Evolutionary conservation across 2,329 filamentous ascomycete species (phyloP).

Genomic region (Phyllosticta ampelicida): DNA sequence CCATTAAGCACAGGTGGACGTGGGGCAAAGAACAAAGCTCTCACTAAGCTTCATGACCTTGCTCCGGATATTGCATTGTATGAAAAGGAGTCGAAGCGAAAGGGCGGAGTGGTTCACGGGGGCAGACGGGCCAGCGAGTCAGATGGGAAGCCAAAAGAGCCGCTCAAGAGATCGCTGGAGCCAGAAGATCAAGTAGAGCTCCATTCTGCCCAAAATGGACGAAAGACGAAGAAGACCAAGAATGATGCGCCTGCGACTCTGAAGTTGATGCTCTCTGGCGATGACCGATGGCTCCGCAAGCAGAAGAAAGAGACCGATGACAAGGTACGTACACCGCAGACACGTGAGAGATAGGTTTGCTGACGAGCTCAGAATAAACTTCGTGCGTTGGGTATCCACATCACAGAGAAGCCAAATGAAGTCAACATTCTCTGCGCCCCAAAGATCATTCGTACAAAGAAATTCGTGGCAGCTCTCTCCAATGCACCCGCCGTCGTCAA

Average conservation of each 20-base stretch:
- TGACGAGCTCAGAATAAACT: slow-evolving; percentile 54
- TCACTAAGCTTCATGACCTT: slow-evolving; percentile 63
- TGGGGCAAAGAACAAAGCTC: slow-evolving; percentile 77
- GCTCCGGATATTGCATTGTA: slow-evolving; percentile 81
- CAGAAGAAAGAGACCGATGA: slow-evolving; percentile 65
- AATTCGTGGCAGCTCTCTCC: slow-evolving; percentile 83
- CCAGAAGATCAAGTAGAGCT: slow-evolving; percentile 27
- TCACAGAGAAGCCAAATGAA: slow-evolving; percentile 62
- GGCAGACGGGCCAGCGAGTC: slow-evolving; percentile 27
- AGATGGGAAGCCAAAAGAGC: slow-evolving; percentile 28
- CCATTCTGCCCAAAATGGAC: slow-evolving; percentile 39
- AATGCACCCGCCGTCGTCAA: slow-evolving; percentile 68
- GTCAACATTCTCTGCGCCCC: slow-evolving; percentile 86
- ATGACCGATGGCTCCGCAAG: slow-evolving; percentile 68
- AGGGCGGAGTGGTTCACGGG: slow-evolving; percentile 53
- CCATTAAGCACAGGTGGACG: slow-evolving; percentile 67
- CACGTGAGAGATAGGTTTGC: not conserved
- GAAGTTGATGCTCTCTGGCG: slow-evolving; percentile 73
- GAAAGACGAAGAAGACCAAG: slow-evolving; percentile 46
- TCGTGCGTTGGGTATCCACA: slow-evolving; percentile 69
- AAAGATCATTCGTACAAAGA: slow-evolving; percentile 76
- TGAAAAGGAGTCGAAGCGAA: slow-evolving; percentile 85
- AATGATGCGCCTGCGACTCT: slow-evolving; percentile 51
- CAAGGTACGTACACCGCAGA: slow-evolving; percentile 47
- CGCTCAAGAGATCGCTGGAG: slow-evolving; percentile 35